phyloP scores from a whole-genome alignment of 2,329 filamentous ascomycete genomes.

The Leptosphaerulina australis region DNA sequence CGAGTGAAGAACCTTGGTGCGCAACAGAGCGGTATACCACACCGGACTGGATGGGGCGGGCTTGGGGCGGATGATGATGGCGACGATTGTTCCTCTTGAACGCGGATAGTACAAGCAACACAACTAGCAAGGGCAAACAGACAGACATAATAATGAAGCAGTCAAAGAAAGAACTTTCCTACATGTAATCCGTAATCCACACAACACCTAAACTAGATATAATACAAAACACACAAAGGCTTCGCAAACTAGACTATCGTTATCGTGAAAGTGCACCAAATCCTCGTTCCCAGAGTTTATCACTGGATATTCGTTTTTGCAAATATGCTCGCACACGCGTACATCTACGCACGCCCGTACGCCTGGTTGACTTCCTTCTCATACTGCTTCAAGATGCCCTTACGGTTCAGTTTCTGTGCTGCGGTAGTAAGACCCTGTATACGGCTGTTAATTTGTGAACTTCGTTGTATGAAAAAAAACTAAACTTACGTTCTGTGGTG shows the following conservation, averaged over 20 bases:
- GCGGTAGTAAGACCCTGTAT: slow-evolving; percentile 56
- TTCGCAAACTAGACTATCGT: slow-evolving; percentile 2
- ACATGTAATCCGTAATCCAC: background rate
- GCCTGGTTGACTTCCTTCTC: slow-evolving; percentile 58
- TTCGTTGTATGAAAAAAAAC: no score
- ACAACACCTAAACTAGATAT: slow-evolving; percentile 9
- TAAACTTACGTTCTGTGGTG: slow-evolving; percentile 75
- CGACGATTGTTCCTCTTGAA: no score
- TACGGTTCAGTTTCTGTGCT: slow-evolving; percentile 61
- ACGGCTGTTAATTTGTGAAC: no score
- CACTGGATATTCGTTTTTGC: slow-evolving; percentile 1
- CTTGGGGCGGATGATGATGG: slow-evolving; percentile 44
- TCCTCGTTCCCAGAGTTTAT: background rate
- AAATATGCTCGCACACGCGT: background rate
- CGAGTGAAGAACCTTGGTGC: slow-evolving; percentile 76
- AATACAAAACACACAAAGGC: slow-evolving; percentile 14
- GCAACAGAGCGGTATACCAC: slow-evolving; percentile 65
- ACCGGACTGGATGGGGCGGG: slow-evolving; percentile 64
- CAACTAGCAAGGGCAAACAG: background rate
- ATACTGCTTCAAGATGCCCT: slow-evolving; percentile 57
- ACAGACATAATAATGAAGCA: no score
- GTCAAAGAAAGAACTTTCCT: slow-evolving; percentile 3
- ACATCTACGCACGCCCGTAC: slow-evolving; percentile 42
- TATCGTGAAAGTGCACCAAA: slow-evolving; percentile 13
- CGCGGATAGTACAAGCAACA: background rate